Conservation (phyloP, 73 alveolate genomes). For the Stentor roeselii region DNA sequence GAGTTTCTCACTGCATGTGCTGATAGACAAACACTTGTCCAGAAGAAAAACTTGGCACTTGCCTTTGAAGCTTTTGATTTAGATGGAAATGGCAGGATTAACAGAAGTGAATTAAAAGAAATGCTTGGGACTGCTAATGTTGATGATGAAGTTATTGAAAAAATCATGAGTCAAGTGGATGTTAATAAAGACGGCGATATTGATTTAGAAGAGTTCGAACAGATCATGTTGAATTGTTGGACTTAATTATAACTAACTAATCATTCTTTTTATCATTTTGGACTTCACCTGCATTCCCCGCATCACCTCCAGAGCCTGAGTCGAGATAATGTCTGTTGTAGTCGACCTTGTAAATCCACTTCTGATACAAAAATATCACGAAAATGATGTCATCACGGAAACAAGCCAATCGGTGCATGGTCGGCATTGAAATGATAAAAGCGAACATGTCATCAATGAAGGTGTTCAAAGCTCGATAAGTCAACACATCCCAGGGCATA, state of each 20-base stretch:
- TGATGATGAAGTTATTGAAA: not conserved
- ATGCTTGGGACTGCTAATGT: conserved; percentile 27
- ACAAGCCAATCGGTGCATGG: conserved; percentile 75
- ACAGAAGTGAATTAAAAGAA: conserved; percentile 36
- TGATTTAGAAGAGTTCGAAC: not conserved
- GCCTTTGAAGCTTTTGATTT: conserved; percentile 37
- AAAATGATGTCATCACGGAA: conserved; percentile 98
- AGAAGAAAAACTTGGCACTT: conserved; percentile 33
- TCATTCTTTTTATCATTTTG: not conserved
- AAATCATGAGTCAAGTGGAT: not conserved
- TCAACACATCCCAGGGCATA: conserved; percentile 97
- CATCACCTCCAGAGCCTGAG: not conserved
- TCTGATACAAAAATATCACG: conserved; percentile 94
- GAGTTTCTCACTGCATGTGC: conserved; percentile 43
- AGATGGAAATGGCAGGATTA: conserved; percentile 41
- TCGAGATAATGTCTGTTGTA: conserved; percentile 36
- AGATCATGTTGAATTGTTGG: not conserved
- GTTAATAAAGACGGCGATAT: not conserved
- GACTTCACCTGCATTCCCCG: not conserved
- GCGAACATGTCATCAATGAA: conserved; percentile 98
- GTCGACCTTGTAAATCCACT: conserved; percentile 91
- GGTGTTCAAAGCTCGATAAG: conserved; percentile 93
- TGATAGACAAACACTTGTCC: not conserved
- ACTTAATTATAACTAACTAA: too few species aligned
- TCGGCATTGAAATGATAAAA: conserved; percentile 69